Conservation (phyloP, 2,329 filamentous ascomycete genomes). For the Fusarium algeriense region DNA sequence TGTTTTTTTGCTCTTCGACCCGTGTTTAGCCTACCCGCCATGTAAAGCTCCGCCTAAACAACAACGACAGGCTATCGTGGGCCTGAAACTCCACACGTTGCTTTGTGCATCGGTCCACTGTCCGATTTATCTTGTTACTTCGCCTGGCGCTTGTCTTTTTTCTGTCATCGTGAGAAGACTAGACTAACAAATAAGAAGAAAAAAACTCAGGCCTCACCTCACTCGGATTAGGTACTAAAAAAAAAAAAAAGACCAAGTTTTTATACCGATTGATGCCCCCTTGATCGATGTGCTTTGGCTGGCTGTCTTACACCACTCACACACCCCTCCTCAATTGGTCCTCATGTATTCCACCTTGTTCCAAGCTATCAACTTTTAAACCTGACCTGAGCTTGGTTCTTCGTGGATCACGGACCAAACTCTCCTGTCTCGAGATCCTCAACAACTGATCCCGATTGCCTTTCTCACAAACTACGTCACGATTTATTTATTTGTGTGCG, state of each 20-base stretch:
- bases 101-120: conserved; percentile 27
- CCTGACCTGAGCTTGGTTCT: conserved; percentile 17
- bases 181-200: not conserved
- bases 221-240: not conserved
- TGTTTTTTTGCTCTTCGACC: conserved; percentile 31
- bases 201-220: not conserved
- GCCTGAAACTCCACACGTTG: conserved; percentile 25
- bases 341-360: conserved; percentile 9
- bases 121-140: conserved; percentile 25
- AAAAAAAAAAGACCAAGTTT: not conserved
- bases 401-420: conserved; percentile 45
- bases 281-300: not conserved
- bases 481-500: conserved; percentile 15
- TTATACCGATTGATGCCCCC: conserved; percentile 28
- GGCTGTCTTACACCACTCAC: conserved; percentile 1
- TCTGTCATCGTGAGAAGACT: not conserved
- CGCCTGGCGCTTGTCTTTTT: conserved; percentile 11
- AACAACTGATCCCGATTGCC: conserved; percentile 30
- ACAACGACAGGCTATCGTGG: conserved; percentile 26
- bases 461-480: conserved; percentile 41
- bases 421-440: conserved; percentile 40
- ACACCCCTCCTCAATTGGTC: conserved; percentile 14
- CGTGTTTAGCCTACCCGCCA: conserved; percentile 46
- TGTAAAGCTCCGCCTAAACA: conserved; percentile 32
- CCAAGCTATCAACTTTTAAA: conserved; percentile 19